Base-by-base conservation (phyloP, 2,329 filamentous ascomycete genomes). In the Cryphonectria radicalis region DNA sequence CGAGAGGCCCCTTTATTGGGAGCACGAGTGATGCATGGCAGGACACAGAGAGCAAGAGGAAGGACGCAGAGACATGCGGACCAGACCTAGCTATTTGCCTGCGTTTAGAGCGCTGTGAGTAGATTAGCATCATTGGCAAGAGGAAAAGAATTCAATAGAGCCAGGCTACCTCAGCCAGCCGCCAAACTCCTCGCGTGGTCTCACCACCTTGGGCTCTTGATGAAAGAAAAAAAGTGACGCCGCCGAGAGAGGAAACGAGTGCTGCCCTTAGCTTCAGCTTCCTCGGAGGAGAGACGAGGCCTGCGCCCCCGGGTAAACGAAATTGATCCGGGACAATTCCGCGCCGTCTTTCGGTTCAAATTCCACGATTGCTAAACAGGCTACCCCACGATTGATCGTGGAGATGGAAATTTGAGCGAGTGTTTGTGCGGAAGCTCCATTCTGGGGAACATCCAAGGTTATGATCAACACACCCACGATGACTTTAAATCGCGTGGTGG, bases 361-460 rank as follows among this genome's bases (percentile, higher is more conserved):
- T 57, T 25, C 53, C 53, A 57, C 32, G 28, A 32, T 59, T 17
- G 25, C 55, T 59, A 59, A 59, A 59, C 55, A 59, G 55, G 28
- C 55, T 59, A 50, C 63, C 63, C 63, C 63, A 53, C 63, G 63
- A 50, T 46, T 6, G 42, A 35, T 65, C 63, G 63, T 65, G 62
- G 62, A 40, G 62, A 64, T 46, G n/a, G 40, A 40, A 10, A 35
- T 65, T 65, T 65, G 63, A 65, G 63, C 63, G 63, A 65, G 63
- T 8, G 63, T 53, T 50, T 65, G 43, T 65, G 63, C 63, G 63
- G 43, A 35, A n/a, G n/a, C 40, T 19, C 63, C 63, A 22, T 50
- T 35, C 63, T 46, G 25, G 63, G 62, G 28, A 37, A 37, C 22
- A 53, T 28, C 19, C 43, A 43, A 37, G 63, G 43, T 13, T 28